Percentiles rank a stretch among this genome's conserved stretches.
Evolutionary conservation across 345 rosid species (phyloP).

Genomic region (Anastatica hierochuntica): DNA sequence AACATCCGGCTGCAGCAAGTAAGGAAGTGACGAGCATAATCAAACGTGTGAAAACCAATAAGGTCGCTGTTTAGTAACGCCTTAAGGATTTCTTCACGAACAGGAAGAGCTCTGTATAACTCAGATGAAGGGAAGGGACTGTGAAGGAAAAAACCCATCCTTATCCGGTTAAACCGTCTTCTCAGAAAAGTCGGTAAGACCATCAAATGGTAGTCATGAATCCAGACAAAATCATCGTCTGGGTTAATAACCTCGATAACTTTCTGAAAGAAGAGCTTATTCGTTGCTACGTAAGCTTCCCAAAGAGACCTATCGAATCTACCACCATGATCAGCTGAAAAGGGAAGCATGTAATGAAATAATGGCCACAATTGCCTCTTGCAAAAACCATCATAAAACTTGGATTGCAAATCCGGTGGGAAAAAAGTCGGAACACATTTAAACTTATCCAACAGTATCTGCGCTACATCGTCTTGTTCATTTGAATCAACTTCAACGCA

Average conservation of each 20-base stretch:
- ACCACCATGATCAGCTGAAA: constrained; percentile 32
- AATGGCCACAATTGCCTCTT: constrained; percentile 33
- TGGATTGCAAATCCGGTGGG: constrained; percentile 27
- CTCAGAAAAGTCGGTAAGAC: constrained; percentile 29
- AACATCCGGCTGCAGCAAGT: constrained; percentile 34
- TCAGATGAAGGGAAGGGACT: constrained; percentile 33
- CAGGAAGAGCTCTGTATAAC: constrained; percentile 32
- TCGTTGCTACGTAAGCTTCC: constrained; percentile 29
- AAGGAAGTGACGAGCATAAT: constrained; percentile 68
- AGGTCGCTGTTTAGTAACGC: constrained; percentile 31
- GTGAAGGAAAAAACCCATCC: constrained; percentile 33
- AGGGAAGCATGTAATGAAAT: constrained; percentile 32
- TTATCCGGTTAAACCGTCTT: constrained; percentile 29
- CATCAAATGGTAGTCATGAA: constrained; percentile 35
- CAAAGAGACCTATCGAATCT: constrained; percentile 35
- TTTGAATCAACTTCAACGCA: constrained; percentile 24
- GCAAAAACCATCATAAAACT: constrained; percentile 30
- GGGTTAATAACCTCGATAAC: constrained; percentile 29
- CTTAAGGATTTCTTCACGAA: constrained; percentile 32
- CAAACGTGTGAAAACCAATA: constrained; percentile 49
- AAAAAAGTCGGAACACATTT: constrained; percentile 30
- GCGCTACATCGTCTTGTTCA: constrained; percentile 33
- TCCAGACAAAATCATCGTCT: constrained; percentile 33
- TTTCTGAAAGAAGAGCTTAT: constrained; percentile 31
- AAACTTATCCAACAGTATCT: constrained; percentile 27